Conservation (phyloP, 352 stramenopile genomes). For the Globisporangium splendens region DNA sequence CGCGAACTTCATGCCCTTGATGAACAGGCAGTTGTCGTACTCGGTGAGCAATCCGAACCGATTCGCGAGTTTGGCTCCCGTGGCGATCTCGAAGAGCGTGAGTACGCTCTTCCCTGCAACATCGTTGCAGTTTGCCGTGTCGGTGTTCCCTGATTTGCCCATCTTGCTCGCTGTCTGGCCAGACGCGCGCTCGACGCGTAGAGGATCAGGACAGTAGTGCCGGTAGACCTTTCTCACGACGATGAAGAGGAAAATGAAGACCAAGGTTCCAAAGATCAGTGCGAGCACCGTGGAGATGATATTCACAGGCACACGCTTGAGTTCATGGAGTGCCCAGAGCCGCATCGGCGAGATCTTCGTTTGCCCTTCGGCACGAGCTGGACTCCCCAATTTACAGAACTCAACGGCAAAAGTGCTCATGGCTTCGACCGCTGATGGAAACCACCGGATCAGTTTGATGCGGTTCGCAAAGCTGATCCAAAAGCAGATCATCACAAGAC, state of each 20-base stretch:
- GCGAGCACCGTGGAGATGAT: neutral
- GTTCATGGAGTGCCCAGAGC: constrained; percentile 15
- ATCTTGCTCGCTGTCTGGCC: too few species aligned
- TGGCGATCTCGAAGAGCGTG: constrained; percentile 16
- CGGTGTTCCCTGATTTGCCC: too few species aligned
- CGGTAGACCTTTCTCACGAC: constrained; percentile 26
- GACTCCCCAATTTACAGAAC: neutral
- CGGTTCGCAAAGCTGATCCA: constrained; percentile 3
- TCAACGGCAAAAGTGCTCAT: neutral
- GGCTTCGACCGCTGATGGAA: neutral
- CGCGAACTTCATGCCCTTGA: constrained; percentile 24
- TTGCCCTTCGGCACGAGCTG: neutral
- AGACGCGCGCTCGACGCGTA: neutral
- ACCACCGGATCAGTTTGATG: constrained; percentile 1
- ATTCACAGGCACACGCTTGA: neutral
- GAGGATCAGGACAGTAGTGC: constrained; percentile 8
- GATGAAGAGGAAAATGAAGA: neutral
- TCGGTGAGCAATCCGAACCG: constrained; percentile 17
- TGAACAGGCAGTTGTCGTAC: constrained; percentile 23
- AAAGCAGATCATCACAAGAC: constrained; percentile 5
- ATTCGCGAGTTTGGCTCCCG: constrained; percentile 15
- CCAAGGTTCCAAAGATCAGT: neutral
- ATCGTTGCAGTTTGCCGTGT: neutral
- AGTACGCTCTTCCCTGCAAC: constrained; percentile 17
- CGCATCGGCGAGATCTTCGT: constrained; percentile 17